Evolutionary conservation across 371 early-diverging fungal genomes (phyloP), one percentile per base, ranked within the genome.

Genomic region (Lichtheimia ramosa): DNA sequence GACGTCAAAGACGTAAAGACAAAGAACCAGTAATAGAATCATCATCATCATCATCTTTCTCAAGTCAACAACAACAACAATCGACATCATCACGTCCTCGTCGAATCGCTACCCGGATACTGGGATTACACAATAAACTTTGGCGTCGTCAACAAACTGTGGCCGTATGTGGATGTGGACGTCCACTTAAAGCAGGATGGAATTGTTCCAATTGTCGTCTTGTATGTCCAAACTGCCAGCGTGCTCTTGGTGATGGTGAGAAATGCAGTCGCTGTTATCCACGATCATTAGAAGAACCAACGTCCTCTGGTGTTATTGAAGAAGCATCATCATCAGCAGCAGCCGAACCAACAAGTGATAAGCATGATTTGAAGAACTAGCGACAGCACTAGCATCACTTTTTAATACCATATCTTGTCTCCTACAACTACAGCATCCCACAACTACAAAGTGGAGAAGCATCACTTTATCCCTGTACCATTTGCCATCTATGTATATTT

Each of bases 81-180:
- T 16, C 13, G 16, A 14, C 51, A 4, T 8, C 24, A 27, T 27
- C 28, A 23, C 24, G n/a, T 24, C n/a, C 54, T 10, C 16, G 43
- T 28, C 56, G 56, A 43, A 27, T 43, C 1, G 50, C 28, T 16
- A 50, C 27, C 58, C 59, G 51, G 21, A 42, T 59, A 52, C 41
- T 59, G 48, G 59, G 59, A 59, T 59, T 59, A 43, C 51, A 52
- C 58, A 58, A 52, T 16, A 59, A 51, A 46, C 42, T 52, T 25
- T 55, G 56, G 56, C 42, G 43, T 25, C 40, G 43, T 23, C 39
- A 42, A 43, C 42, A 43, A 46, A 34, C 46, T 13, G 24, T 27
- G 15, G 53, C 56, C 6, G 65, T 59, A 4, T 65, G 65, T 40
- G 65, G 56, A 12, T 65, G 65, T 42, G 65, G 65, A 52, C 61